Evolutionary conservation across 768 basidiomycete genomes (phyloP), one percentile per base, ranked within the genome.

Genomic region (Hericium erinaceus): DNA sequence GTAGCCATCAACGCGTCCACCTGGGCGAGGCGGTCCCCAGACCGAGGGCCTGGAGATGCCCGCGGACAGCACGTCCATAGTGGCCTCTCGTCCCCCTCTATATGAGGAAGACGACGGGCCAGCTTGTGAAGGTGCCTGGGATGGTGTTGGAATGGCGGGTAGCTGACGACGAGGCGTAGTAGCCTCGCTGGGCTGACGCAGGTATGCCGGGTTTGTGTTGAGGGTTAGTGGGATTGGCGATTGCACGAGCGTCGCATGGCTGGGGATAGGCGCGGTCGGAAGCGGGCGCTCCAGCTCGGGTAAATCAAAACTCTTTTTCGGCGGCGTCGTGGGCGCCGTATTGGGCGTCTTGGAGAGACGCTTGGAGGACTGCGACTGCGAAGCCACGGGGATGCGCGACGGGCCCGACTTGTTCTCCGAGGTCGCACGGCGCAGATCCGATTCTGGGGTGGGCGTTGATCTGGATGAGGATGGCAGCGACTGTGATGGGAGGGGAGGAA

Each of bases 331-430:
- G 13, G 60, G 54, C 4, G 51, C 39, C 10, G 60, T 20, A 26
- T 58, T 58, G 22, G 58, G 39, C 41, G 33, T 12, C 38, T 41
- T 16, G 18, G 33, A 20, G 15, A 9, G 44, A 13, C 8, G 10
- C n/a, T 26, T 40, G 16, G 37, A 18, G 10, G 48, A n/a, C 44
- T n/a, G n/a, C 33, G 41, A 26, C 4, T 6, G 53, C 55, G 24
- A 46, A 46, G 44, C 44, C 9, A n/a, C 20, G 15, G 52, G 56
- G 9, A 52, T 54, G 28, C 60, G 58, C 1, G 60, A 56, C 13
- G 55, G 54, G 55, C 53, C 50, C 38, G 3, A 26, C 33, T 52
- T 16, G 39, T 56, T 48, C 16, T 18, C 15, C 16, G 11, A 12
- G 13, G 44, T 16, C 20, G 44, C 44, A n/a, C 20, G 44, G 7